Conservation (phyloP, 179 eudicot species). For the Kewa caespitosa region DNA sequence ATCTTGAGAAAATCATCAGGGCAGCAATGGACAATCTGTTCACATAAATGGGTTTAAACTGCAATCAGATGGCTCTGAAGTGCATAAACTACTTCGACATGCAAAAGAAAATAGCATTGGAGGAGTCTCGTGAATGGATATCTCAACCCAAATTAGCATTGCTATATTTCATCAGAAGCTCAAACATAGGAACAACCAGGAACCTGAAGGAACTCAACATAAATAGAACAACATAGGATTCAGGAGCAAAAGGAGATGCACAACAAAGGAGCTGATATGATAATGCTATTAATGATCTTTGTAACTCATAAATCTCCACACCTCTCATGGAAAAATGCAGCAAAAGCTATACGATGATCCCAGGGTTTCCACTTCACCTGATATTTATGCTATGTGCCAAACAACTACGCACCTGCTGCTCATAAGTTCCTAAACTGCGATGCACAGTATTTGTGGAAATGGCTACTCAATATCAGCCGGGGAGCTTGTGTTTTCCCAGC, state of each 20-base stretch:
- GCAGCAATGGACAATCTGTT: conserved; percentile 78
- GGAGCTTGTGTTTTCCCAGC: too few relatives aligned
- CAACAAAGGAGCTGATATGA: neutral
- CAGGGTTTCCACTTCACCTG: neutral
- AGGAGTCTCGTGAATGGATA: neutral
- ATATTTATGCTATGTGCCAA: too few relatives aligned
- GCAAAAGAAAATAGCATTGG: neutral
- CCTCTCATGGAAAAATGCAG: neutral
- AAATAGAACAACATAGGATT: too few relatives aligned
- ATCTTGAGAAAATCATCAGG: conserved; percentile 61
- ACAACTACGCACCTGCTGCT: too few relatives aligned
- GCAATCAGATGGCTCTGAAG: conserved; percentile 4
- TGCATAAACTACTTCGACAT: neutral
- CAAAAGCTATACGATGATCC: neutral
- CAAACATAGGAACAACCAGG: neutral
- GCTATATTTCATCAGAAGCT: neutral
- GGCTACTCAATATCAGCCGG: too few relatives aligned
- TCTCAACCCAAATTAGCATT: neutral
- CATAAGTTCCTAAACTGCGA: too few relatives aligned
- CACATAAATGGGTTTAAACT: conserved; percentile 15
- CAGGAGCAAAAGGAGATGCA: too few relatives aligned
- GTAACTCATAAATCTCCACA: neutral
- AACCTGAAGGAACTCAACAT: neutral
- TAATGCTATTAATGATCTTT: neutral
- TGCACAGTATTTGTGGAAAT: too few relatives aligned